Base-by-base conservation (phyloP, 768 basidiomycete genomes). In the Mycena galericulata region DNA sequence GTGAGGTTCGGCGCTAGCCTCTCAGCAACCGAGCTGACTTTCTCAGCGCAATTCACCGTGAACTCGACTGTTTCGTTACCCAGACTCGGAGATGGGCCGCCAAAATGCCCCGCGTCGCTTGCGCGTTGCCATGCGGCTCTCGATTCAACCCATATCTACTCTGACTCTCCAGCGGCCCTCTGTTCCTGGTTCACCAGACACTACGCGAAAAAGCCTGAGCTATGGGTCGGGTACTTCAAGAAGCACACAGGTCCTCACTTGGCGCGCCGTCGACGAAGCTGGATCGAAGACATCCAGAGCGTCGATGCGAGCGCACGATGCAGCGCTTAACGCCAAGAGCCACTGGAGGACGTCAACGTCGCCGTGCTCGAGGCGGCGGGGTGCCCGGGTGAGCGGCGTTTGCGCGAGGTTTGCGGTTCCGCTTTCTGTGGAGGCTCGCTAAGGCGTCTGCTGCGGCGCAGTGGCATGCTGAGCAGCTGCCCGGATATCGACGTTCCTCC, bases 271-370 rank as follows among this genome's bases (percentile, higher is more conserved):
- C 29, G 67, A 68, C 30, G 67, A 68, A 24, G 67, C 67, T 62
- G 67, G 67, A 68, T 68, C 17, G 54, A 68, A 36, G 67, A 61
- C 10, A 10, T 56, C 18, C 40, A 49, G 30, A 41, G 60, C 30
- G 67, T 68, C 46, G 67, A 62, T 57, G 54, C 40, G 8, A 62
- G 27, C 67, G 67, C 45, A 50, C 29, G n/a, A 43, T 49, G 24
- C 60, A 62, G 32, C 67, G 67, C 45, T 68, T 68, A 45, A 68
- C 67, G 17, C 51, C 45, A 68, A 57, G 38, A 68, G 67, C 36
- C 67, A 62, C 27, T 68, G 67, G 67, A 68, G 67, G 32, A 56
- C 24, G 61, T 62, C 54, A 68, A 68, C 32, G 43, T 62, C 45
- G 53, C 60, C 8, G 32, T 22, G 4, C 67, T 68, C 43, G 67